phyloP scores from a whole-genome alignment of 805 yeast species.

The Wickerhamomyces alni region DNA sequence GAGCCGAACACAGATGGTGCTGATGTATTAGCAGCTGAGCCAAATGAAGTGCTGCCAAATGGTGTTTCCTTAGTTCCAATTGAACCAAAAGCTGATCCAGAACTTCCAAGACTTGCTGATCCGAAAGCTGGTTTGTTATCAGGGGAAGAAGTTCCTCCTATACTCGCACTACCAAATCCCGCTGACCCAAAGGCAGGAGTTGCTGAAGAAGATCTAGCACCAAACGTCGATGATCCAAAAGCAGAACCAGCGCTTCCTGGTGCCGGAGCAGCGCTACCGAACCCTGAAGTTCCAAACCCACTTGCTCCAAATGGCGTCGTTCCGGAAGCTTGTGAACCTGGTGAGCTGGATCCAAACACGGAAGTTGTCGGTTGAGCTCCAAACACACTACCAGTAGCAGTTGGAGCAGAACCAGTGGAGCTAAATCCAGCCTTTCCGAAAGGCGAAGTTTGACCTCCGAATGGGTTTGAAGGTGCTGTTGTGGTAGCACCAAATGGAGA shows the following conservation, averaged over 20 bases:
- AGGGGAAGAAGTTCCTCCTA: no score
- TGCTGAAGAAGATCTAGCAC: background rate
- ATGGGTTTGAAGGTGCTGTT: constrained; percentile 5
- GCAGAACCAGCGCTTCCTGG: constrained; percentile 8
- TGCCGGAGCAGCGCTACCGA: constrained; percentile 3
- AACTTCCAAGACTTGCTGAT: constrained; percentile 6
- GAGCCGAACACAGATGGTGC: constrained; percentile 13
- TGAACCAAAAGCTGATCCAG: constrained; percentile 12
- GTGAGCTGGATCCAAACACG: constrained; percentile 11
- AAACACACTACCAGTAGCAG: no score
- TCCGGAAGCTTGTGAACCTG: background rate
- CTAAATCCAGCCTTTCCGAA: constrained; percentile 5
- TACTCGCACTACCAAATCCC: constrained; percentile 3
- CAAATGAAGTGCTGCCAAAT: constrained; percentile 20
- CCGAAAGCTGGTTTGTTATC: no score
- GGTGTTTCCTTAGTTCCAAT: constrained; percentile 8
- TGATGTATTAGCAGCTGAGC: constrained; percentile 5
- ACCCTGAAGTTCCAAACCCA: constrained; percentile 13
- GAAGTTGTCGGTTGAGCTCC: constrained; percentile 3
- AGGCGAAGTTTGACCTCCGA: constrained; percentile 3
- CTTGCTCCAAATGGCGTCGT: constrained; percentile 20
- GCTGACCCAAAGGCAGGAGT: constrained; percentile 2
- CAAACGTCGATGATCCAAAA: constrained; percentile 2
- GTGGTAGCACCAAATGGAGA: constrained; percentile 11
- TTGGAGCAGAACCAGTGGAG: constrained; percentile 4